These are phyloP conservation scores for Teratosphaeria epicoccoides DNA, from an alignment of 2,329 filamentous ascomycete genomes.

Conservation along the genomic window DNA sequence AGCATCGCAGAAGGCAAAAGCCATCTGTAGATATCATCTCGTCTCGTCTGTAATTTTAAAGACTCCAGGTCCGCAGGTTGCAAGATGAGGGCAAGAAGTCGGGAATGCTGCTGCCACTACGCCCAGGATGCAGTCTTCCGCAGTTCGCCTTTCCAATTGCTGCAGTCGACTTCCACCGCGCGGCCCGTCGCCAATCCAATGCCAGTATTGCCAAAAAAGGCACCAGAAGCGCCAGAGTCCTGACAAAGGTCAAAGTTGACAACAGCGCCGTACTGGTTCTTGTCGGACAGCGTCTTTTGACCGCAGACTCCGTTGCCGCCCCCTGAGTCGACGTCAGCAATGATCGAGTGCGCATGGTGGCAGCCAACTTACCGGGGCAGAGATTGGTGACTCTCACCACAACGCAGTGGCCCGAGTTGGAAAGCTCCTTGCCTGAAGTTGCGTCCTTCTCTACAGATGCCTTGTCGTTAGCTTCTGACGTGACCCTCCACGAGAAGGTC, in stretches of 20 bases:
- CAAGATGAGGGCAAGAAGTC: no score
- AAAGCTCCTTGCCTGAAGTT: constrained; percentile 17
- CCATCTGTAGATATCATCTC: no score
- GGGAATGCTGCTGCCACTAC: no score
- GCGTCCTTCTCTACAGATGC: constrained; percentile 22
- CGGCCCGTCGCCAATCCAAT: constrained; percentile 23
- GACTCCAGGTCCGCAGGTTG: no score
- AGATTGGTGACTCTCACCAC: constrained; percentile 33
- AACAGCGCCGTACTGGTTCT: constrained; percentile 31
- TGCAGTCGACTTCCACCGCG: constrained; percentile 23
- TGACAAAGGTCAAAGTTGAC: constrained; percentile 31
- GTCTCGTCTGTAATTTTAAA: no score
- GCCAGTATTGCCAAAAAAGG: constrained; percentile 26
- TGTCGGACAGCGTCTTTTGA: constrained; percentile 21
- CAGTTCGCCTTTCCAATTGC: constrained; percentile 14
- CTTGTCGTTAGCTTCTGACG: not conserved
- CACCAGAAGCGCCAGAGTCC: constrained; percentile 28
- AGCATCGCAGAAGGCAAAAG: no score
- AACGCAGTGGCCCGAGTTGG: constrained; percentile 25
- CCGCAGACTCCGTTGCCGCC: constrained; percentile 30
- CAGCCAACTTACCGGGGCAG: constrained; percentile 20
- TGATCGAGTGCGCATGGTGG: not conserved
- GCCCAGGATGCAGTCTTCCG: no score
- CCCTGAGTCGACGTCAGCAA: constrained; percentile 5
- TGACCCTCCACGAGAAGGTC: not conserved